Conservation (phyloP, 805 yeast species). For the Jamesozyma hellenica region DNA sequence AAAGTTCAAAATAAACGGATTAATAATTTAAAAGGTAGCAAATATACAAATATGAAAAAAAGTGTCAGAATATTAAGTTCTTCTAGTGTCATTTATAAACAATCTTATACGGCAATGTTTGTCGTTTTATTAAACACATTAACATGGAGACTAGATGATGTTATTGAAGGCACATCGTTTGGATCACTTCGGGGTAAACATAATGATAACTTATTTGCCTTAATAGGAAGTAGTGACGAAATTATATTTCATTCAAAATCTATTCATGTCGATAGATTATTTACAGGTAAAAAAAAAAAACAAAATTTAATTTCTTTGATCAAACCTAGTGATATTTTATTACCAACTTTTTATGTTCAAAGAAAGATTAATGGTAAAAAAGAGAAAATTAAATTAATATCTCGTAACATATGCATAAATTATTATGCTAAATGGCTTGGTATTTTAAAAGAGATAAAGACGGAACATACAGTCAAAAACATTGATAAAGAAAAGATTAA, state of each 20-base stretch:
- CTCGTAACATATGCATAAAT: conserved; percentile 41
- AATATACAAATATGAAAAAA: conserved; percentile 9
- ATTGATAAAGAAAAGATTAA: not conserved
- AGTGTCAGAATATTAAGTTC: conserved; percentile 23
- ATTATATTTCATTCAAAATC: conserved; percentile 11
- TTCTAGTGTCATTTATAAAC: conserved; percentile 17
- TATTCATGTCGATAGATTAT: conserved; percentile 8
- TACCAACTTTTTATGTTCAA: conserved; percentile 36
- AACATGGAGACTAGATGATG: conserved; percentile 6
- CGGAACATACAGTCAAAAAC: not conserved
- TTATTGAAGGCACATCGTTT: conserved; percentile 8
- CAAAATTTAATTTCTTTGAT: conserved; percentile 30
- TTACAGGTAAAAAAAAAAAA: not conserved
- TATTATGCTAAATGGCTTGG: conserved; percentile 54
- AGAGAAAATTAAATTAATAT: conserved; percentile 30
- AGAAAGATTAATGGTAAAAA: conserved; percentile 26
- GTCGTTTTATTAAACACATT: conserved; percentile 10
- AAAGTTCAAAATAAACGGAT: no score
- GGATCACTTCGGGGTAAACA: conserved; percentile 12
- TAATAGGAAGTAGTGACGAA: conserved; percentile 8
- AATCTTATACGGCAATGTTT: conserved; percentile 10
- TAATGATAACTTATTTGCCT: conserved; percentile 7
- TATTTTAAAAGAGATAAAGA: conserved; percentile 4
- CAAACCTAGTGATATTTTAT: conserved; percentile 27
- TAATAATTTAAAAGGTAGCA: not conserved